Evolutionary conservation across 139 green algal genomes (phyloP), one percentile per base, ranked within the genome.

Genomic region (Edaphochlamys debaryana): DNA sequence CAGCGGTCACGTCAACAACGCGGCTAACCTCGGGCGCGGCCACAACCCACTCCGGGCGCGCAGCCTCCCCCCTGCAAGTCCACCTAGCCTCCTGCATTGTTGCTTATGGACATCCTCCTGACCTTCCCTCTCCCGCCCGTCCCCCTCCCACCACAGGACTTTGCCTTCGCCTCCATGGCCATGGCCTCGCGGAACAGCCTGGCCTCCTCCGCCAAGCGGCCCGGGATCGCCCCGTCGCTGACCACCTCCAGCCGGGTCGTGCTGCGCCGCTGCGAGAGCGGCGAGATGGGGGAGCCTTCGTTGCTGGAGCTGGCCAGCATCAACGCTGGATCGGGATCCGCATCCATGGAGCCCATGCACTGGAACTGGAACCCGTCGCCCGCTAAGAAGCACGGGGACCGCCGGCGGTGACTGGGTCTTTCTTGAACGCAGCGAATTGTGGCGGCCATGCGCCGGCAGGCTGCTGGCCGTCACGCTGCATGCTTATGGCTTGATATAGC

Each of bases 231-330:
- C 11, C 45, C 45, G n/a, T n/a, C 13, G 45, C 56, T 32, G 22
- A n/a, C 23, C n/a, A n/a, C 25, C 19, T 6, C 20, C n/a, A n/a
- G 56, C 0, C 25, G 36, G 11, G 68, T 66, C 54, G 42, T 50
- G 11, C 72, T 79, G 29, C 72, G 72, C 1, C 72, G 72, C 4
- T 69, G 52, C 23, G 72, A 79, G 23, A 68, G 52, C 29, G 72
- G 72, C 13, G 34, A 52, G 15, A 4, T 68, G 22, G 72, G 72
- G n/a, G 34, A 79, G 54, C 72, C 66, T 17, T 69, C 52, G 1
- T 27, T 79, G 9, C 48, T 79, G 2, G 72, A 79, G 30, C 89
- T 67, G 2, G 56, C 56, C 23, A 9, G 50, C 17, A 32, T 9
- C 2, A 6, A n/a, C 56, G 23, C 23, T 3, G 19, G 25, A 27